Conservation (phyloP, 768 basidiomycete species). For the Tylopilus sp. region DNA sequence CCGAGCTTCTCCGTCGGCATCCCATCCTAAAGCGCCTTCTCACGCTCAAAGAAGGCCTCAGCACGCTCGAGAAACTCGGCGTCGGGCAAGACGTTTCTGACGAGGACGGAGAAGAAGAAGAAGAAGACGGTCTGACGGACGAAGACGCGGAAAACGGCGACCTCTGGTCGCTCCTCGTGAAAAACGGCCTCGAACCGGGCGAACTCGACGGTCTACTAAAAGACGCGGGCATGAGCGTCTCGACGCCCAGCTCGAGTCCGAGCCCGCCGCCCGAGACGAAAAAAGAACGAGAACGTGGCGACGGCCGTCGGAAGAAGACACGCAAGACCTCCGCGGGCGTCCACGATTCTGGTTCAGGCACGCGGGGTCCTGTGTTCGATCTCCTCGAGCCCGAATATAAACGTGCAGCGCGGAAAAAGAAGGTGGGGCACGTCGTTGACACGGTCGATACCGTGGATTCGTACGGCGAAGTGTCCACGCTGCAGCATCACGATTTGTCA, state of each 20-base stretch:
- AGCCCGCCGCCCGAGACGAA: constrained; percentile 10
- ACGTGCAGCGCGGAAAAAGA: constrained; percentile 22
- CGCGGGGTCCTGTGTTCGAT: constrained; percentile 55
- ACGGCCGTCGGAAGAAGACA: constrained; percentile 55
- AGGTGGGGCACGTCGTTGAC: neutral
- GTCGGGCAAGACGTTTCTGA: constrained; percentile 54
- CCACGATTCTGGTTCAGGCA: constrained; percentile 14
- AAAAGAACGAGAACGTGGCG: constrained; percentile 7
- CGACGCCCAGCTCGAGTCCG: constrained; percentile 4
- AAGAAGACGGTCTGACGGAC: constrained; percentile 33
- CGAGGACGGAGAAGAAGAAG: constrained; percentile 37
- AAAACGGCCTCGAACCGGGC: constrained; percentile 37
- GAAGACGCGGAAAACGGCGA: constrained; percentile 40
- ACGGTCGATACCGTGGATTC: constrained; percentile 27
- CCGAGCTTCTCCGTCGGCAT: constrained; percentile 60
- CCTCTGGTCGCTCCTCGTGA: constrained; percentile 41
- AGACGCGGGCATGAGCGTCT: constrained; percentile 44
- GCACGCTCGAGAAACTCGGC: constrained; percentile 82
- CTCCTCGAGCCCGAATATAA: constrained; percentile 71
- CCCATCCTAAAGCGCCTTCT: constrained; percentile 77
- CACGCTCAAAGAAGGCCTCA: constrained; percentile 76
- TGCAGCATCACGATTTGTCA: constrained; percentile 67
- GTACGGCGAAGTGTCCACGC: constrained; percentile 71
- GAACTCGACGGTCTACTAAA: constrained; percentile 58
- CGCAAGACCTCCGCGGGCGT: constrained; percentile 41